Base-by-base conservation (phyloP, 352 stramenopile genomes). In the Pythium rishiriense region DNA sequence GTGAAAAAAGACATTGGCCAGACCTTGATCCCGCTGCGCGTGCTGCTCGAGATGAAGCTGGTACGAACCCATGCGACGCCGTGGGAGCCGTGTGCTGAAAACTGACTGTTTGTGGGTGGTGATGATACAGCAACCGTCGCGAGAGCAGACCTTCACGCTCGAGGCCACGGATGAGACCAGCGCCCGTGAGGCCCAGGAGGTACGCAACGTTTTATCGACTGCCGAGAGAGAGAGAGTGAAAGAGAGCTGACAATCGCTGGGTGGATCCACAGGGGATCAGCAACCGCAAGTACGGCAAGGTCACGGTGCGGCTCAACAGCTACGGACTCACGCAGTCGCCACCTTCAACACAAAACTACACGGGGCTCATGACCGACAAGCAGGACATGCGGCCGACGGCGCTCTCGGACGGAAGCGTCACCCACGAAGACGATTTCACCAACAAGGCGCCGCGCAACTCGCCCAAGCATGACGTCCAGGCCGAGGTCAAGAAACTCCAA, bases 1-100 rank as follows among this genome's bases (percentile, higher is more conserved):
- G 60, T 92, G 21, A 90, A 90, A 70, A 80, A 78, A 37, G 83
- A 92, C 37, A 86, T 92, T 56, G 83, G 83, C 21, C 74, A 90
- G 57, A 54, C 89, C 21, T 60, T 87, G 68, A 58, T 92, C 54
- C 79, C 81, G 21, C 70, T 90, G 59, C 67, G 78, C 24, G 81
- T 88, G 51, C 73, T 92, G 61, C 78, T 88, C 71, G 83, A 92
- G 51, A 70, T 92, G 29, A 88, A 88, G 64, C 73, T 84, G 81
- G 82, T 91, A 50, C 54, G 52, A 29, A 47, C 65, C 74, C 41
- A 0, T 12, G 19, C 2, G 37, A 11, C 3, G 37, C 24, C 11
- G 24, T 8, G 24, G n/a, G 17, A 2, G n/a, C n/a, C 1, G 22
- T 1, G 17, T 29, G 26, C 41, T 19, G 21, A 53, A 52, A 1